Base-by-base conservation (phyloP, 257 asterid species). In the Misopates orontium region DNA sequence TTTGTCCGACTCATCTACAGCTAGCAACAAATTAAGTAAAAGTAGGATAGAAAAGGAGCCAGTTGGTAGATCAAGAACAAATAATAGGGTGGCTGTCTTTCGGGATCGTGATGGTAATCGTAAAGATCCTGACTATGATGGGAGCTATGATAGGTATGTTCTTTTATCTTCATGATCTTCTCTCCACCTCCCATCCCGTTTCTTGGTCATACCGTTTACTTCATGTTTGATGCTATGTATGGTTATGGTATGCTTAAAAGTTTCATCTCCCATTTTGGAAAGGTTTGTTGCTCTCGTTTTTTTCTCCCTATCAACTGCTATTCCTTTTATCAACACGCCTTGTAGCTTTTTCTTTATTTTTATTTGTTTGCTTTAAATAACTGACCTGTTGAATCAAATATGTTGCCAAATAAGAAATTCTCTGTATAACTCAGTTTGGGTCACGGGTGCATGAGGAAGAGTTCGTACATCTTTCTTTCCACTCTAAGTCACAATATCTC, bases 71-170 rank as follows among this genome's bases (percentile, higher is more conserved):
- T 70, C 85, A 32, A 88, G 73, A 73, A 68, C 79, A 65, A 77
- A 76, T 72, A 90, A 72, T 79, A 84, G 85, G 78, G 99, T 95
- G 74, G 99, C 99, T 44, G 87, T 95, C 64, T 82, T 95, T 68
- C 86, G 98, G 67, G 99, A 95, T 70, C 98, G 96, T 68, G 99
- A 95, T 56, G 60, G 80, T 71, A 98, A 95, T 54, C 85, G 97
- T 60, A 87, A 85, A 76, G 99, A 95, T 79, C 99, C 99, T 31
- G 99, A 92, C 73, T 89, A 92, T 72, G 80, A 89, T 74, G 77
- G 98, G 85, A 89, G 71, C 71, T 92, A 92, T 49, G 98, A 92
- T 70, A 92, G 97, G 98, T 92, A 67, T 64, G 16, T 2, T 66
- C n/a, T 25, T 51, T 20, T 4, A 18, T 10, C 31, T 8, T 56